Evolutionary conservation across 192 early-diverging fungal genomes (phyloP), one percentile per base, ranked within the genome.

Genomic region (Coemansia sp.): DNA sequence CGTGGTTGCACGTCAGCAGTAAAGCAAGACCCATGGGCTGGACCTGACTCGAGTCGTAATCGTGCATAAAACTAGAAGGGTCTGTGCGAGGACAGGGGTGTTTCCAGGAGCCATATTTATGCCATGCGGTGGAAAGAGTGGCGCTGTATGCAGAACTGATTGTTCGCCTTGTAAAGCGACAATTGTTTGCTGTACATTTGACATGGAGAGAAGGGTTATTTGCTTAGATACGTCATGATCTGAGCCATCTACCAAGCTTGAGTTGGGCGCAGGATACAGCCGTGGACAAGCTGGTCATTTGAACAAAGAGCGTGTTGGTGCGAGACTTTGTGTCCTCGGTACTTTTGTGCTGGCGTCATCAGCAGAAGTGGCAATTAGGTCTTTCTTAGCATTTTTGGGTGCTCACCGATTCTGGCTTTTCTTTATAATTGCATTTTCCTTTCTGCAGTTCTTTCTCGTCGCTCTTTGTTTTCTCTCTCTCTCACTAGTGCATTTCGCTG

Each of bases 1-100:
- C 11, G 81, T 75, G 5, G 65, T 83, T 12, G 53, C 52, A 48
- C 18, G 37, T 37, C 40, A 42, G 40, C 40, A 42, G 11, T n/a
- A 42, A 36, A 28, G 17, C n/a, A 28, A n/a, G 28, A 7, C 17
- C 31, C 28, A 31, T 31, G 4, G 5, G 28, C 5, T 56, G 31
- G 55, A 28, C 17, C 15, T 36, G n/a, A 31, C 28, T 31, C 28
- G 28, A 18, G 9, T 12, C 25, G 24, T 26, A 42, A n/a, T n/a
- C 40, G 14, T 42, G 40, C 40, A 42, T 42, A 15, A 42, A 42
- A 14, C 40, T 4, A 42, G 12, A 42, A 42, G 10, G 40, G 40
- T n/a, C 40, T 42, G 40, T 42, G 40, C 40, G 40, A 42, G 40
- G 28, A 31, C 40, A 11, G 3, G 12, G 40, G 10, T 42, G 40